phyloP scores from a whole-genome alignment of 2,329 filamentous ascomycete species.

The Sarocladium strictum region DNA sequence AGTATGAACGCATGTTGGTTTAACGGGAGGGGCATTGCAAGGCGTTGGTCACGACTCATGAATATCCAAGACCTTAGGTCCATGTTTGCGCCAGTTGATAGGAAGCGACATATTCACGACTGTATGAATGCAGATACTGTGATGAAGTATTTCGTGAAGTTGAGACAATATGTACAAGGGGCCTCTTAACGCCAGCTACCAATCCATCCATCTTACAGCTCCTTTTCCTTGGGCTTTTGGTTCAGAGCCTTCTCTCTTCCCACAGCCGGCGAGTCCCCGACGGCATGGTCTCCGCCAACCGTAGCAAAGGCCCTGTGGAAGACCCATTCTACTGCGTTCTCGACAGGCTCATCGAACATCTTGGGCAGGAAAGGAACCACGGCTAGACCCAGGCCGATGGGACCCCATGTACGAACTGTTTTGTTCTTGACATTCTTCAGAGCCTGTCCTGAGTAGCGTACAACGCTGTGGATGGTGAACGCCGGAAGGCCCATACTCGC shows the following conservation, averaged over 20 bases:
- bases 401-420: conserved; percentile 74
- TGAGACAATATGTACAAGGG: not conserved
- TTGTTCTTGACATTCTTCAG: conserved; percentile 76
- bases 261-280: conserved; percentile 48
- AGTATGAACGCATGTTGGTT: conserved; percentile 20
- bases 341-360: conserved; percentile 87
- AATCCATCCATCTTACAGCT: conserved; percentile 20
- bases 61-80: too few relatives aligned
- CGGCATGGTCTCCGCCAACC: conserved; percentile 57
- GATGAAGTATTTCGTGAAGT: too few relatives aligned
- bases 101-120: too few relatives aligned
- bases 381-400: conserved; percentile 75
- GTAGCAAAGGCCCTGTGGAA: conserved; percentile 78
- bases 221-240: conserved; percentile 40
- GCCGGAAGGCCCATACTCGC: conserved; percentile 93
- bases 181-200: not conserved
- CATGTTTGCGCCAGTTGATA: too few relatives aligned
- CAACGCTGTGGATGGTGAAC: conserved; percentile 89
- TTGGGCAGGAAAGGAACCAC: conserved; percentile 78
- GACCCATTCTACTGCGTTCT: conserved; percentile 81
- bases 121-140: too few relatives aligned
- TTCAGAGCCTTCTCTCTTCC: conserved; percentile 40
- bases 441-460: conserved; percentile 81
- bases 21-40: not conserved
- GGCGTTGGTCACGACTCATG: too few relatives aligned